Conservation (phyloP, 352 stramenopile genomes). For the Phytopythium delawarense region DNA sequence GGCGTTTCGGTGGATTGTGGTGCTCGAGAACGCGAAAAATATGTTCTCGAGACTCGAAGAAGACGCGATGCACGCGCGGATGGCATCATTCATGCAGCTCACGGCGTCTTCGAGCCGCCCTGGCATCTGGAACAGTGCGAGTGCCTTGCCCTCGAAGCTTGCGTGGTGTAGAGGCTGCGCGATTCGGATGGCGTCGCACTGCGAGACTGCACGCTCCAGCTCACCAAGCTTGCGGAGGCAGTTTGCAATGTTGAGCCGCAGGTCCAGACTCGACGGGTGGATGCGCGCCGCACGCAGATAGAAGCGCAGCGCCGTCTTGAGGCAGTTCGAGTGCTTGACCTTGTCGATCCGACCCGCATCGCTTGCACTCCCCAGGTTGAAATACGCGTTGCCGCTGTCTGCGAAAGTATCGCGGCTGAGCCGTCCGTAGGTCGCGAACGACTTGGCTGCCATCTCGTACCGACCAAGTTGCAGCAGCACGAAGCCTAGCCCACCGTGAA, state of each 20-base stretch:
- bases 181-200: slow-evolving; percentile 45
- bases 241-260: slow-evolving; percentile 67
- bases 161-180: slow-evolving; percentile 45
- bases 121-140: slow-evolving; percentile 51
- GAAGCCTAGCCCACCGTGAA: slow-evolving; percentile 61
- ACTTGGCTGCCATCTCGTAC: slow-evolving; percentile 56
- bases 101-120: slow-evolving; percentile 35
- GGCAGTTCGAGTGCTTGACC: slow-evolving; percentile 28
- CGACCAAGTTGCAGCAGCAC: slow-evolving; percentile 64
- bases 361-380: slow-evolving; percentile 49
- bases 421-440: slow-evolving; percentile 59
- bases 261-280: slow-evolving; percentile 51
- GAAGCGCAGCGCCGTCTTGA: slow-evolving; percentile 57
- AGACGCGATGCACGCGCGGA: slow-evolving; percentile 51
- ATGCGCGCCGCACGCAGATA: slow-evolving; percentile 60
- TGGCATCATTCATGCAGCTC: slow-evolving; percentile 48
- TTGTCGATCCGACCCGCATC: slow-evolving; percentile 28
- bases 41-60: slow-evolving; percentile 55
- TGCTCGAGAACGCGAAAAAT: slow-evolving; percentile 58
- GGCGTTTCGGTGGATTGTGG: slow-evolving; percentile 46
- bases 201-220: slow-evolving; percentile 34
- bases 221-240: slow-evolving; percentile 50
- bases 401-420: slow-evolving; percentile 59
- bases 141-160: slow-evolving; percentile 52
- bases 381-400: slow-evolving; percentile 76